Evolutionary conservation across 306 rosid species (phyloP), one percentile per base, ranked within the genome.

Genomic region (Hylodesmum podocarpum): DNA sequence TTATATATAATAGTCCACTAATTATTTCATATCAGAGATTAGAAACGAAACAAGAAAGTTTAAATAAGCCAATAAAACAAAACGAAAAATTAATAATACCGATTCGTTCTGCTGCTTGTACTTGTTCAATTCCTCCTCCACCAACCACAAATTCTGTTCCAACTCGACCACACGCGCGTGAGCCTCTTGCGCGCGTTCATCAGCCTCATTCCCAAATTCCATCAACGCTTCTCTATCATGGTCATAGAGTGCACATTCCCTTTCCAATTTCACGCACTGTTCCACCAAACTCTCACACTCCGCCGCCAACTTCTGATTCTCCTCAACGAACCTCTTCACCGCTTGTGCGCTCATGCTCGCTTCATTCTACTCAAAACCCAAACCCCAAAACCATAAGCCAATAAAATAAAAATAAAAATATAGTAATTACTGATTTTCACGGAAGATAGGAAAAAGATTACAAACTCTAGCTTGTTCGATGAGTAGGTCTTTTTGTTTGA

Each of bases 141-240:
- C 76, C 71, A 81, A 46, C 49, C 65, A 65, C 64, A 91, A 75
- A 36, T 86, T 87, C 22, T 73, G 82, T 75, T 94, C 94, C 89
- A 91, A 91, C 58, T 87, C 88, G 1, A 33, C 69, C 12, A 59
- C 84, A 5, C 89, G 92, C 78, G 68, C 66, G 68, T 87, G 88
- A 0, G 94, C 97, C 66, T 89, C 94, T 77, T 73, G 87, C 12
- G 96, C 98, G 8, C 93, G 88, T 78, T 90, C 86, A 57, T 94
- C 97, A 16, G 97, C 96, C 80, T 94, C 97, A 22, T 94, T 91
- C 71, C 91, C 92, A 10, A 94, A 94, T 58, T 94, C 96, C 97
- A 91, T 91, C 91, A 94, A 80, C 4, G 89, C 94, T 53, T 91
- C 96, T 21, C 96, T 78, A 65, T 94, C 98, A n/a, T 75, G 89